Conservation (phyloP, 2,329 filamentous ascomycete genomes). For the Ascomycota sp. region DNA sequence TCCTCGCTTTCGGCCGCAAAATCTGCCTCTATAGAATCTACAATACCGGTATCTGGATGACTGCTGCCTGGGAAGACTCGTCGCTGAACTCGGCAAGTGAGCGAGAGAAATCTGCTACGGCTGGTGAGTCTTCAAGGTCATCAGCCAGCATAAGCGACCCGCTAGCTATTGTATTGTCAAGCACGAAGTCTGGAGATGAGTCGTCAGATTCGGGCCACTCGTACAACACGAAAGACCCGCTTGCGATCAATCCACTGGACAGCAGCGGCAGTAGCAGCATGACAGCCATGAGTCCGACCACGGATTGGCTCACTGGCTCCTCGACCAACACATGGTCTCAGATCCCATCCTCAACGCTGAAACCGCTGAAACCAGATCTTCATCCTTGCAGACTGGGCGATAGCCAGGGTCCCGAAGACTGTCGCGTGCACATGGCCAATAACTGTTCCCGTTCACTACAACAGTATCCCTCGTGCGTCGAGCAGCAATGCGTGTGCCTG, state of each 20-base stretch:
- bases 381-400: neutral
- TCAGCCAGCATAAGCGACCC: neutral
- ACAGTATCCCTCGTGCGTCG: conserved; percentile 2
- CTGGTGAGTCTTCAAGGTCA: neutral
- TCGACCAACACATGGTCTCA: neutral
- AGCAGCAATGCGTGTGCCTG: conserved; percentile 2
- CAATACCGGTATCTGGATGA: too few relatives aligned
- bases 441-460: conserved; percentile 1
- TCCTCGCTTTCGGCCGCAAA: too few relatives aligned
- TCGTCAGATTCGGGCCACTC: too few relatives aligned
- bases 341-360: neutral
- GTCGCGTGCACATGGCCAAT: conserved; percentile 1
- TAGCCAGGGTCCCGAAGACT: conserved; percentile 1
- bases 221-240: too few relatives aligned
- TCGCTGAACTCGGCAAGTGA: too few relatives aligned
- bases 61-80: too few relatives aligned
- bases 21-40: too few relatives aligned
- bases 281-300: neutral
- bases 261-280: neutral
- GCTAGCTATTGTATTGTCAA: neutral
- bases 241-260: too few relatives aligned
- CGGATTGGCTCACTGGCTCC: neutral
- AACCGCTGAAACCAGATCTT: neutral
- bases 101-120: too few relatives aligned
- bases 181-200: too few relatives aligned